A percentile compares a stretch with the other conserved stretches of the same genome.
These are phyloP conservation scores for Aspergillus pseudonomiae DNA, from an alignment of 2,329 filamentous ascomycete species.

Conservation along the genomic window DNA sequence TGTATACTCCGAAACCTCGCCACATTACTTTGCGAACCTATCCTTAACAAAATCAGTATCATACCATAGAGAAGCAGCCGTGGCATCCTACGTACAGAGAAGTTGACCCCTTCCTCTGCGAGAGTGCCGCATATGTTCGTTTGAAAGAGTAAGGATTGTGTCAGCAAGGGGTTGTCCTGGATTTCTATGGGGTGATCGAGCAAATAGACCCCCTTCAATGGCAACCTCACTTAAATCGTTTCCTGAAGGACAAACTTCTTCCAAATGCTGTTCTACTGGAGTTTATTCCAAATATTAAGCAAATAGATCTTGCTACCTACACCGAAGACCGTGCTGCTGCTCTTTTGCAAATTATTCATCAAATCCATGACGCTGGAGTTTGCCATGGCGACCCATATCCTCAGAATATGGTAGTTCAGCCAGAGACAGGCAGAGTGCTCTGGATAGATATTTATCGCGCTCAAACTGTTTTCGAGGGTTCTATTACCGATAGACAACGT, in stretches of 20 bases:
- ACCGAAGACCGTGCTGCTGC: background rate
- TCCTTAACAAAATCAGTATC: background rate
- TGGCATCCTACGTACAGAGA: background rate
- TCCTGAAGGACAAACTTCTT: background rate
- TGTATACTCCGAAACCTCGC: background rate
- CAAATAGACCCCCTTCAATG: background rate
- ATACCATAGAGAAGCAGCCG: background rate
- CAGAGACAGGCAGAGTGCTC: background rate
- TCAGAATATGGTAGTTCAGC: background rate
- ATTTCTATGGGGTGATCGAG: background rate
- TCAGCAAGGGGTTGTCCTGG: background rate
- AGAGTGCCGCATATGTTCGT: background rate
- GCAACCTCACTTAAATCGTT: background rate
- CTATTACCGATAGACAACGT: background rate
- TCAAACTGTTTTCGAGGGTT: background rate
- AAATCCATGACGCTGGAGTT: background rate
- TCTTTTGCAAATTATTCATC: background rate
- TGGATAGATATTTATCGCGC: background rate
- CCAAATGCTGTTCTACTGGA: background rate
- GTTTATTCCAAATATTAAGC: background rate
- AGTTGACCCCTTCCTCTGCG: background rate
- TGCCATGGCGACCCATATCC: background rate
- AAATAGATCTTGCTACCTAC: background rate
- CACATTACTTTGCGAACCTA: background rate
- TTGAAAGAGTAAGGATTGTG: background rate